Conservation (phyloP, 2,329 filamentous ascomycete species). For the Thelonectria blattea region DNA sequence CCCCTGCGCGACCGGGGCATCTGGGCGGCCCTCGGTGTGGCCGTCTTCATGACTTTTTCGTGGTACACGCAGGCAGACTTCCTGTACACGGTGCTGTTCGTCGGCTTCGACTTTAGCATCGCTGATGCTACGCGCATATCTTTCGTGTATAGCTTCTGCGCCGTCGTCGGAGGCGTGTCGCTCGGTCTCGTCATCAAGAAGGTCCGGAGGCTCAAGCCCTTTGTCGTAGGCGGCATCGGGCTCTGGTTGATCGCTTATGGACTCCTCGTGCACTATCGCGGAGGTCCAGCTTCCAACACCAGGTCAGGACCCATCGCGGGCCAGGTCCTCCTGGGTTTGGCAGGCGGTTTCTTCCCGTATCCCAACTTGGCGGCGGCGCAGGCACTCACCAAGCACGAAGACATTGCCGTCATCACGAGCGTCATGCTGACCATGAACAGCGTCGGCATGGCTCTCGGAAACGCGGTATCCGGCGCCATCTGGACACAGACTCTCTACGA, state of each 20-base stretch:
- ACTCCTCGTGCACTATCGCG: constrained; percentile 60
- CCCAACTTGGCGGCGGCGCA: constrained; percentile 49
- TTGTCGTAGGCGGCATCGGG: constrained; percentile 61
- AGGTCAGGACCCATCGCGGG: constrained; percentile 61
- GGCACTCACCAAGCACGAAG: constrained; percentile 44
- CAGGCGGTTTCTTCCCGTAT: constrained; percentile 61
- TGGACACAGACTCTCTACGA: constrained; percentile 50
- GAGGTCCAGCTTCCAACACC: constrained; percentile 48
- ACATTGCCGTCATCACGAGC: constrained; percentile 46
- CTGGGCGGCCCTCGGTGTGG: constrained; percentile 64
- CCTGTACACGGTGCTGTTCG: constrained; percentile 63
- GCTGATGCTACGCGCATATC: constrained; percentile 61
- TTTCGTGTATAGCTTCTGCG: constrained; percentile 59
- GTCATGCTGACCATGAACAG: constrained; percentile 49
- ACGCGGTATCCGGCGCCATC: constrained; percentile 47
- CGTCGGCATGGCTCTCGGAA: constrained; percentile 49
- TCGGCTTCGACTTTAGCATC: constrained; percentile 62
- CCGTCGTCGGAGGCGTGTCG: constrained; percentile 59
- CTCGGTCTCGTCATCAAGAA: constrained; percentile 58
- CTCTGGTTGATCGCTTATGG: constrained; percentile 63
- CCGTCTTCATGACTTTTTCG: constrained; percentile 52
- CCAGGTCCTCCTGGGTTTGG: constrained; percentile 62
- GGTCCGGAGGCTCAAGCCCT: constrained; percentile 60
- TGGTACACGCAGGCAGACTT: constrained; percentile 66
- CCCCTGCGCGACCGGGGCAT: constrained; percentile 66